Base-by-base conservation (phyloP, 495 filamentous ascomycete species). In the Lineolata rhizophorae region DNA sequence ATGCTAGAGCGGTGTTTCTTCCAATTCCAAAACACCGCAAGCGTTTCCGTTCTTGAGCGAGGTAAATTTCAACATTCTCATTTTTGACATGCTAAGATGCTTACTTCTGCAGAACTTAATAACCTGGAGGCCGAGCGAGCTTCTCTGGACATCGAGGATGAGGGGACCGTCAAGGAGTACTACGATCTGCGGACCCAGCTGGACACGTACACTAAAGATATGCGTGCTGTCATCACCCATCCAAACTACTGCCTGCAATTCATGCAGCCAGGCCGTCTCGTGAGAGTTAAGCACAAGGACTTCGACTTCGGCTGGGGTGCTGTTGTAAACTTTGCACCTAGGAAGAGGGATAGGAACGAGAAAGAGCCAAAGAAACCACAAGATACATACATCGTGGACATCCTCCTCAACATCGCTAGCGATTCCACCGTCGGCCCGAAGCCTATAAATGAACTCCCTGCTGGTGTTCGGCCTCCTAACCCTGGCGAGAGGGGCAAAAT, bases 1-100 rank as follows among this genome's bases (percentile, higher is more conserved):
- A 95, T 97, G 87, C 61, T 97, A 11, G 80, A 93, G 55, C 65
- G 72, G 40, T 95, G 90, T 45, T 97, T 97, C 59, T 90, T 76
- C 52, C 90, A 97, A 51, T 97, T 97, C 53, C 87, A 97, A 50
- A 93, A 87, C 42, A 77, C 79, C 5, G 76, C 81, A 2, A 76
- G 73, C 41, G 76, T 92, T 29, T 72, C 76, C 18, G 61, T 62
- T 22, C 57, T 95, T 18, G 87, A 95, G 49, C 70, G 72, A 41
- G 54, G 64, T n/a, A n/a, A n/a, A n/a, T n/a, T n/a, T n/a, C n/a
- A n/a, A n/a, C n/a, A n/a, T 64, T n/a, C n/a, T n/a, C n/a, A n/a
- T n/a, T n/a, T n/a, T n/a, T n/a, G n/a, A n/a, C n/a, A n/a, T n/a
- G n/a, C n/a, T n/a, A n/a, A n/a, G n/a, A n/a, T n/a, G n/a, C n/a